A percentile compares a stretch with the other conserved stretches of the same genome.
Evolutionary conservation across 2,329 filamentous ascomycete genomes (phyloP).

Genomic region (Allantophomopsis cytisporea): DNA sequence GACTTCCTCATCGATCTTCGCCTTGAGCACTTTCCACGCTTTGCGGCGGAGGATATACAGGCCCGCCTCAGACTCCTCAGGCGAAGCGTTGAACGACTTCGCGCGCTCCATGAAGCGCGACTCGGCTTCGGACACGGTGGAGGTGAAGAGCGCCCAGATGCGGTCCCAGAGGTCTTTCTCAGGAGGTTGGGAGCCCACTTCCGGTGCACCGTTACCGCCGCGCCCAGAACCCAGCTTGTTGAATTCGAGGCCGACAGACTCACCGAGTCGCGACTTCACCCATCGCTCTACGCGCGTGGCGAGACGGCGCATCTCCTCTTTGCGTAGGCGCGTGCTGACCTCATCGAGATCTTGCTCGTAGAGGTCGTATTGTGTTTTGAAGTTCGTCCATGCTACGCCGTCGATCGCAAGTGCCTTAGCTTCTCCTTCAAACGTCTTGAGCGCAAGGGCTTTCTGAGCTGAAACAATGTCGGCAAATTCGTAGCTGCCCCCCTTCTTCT

Average conservation of each 20-base stretch:
- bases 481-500: constrained; percentile 82
- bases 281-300: constrained; percentile 86
- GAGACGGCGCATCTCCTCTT: constrained; percentile 90
- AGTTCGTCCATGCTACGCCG: constrained; percentile 78
- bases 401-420: constrained; percentile 63
- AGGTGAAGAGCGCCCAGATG: constrained; percentile 77
- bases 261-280: constrained; percentile 77
- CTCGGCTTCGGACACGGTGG: constrained; percentile 76
- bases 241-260: constrained; percentile 86
- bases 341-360: constrained; percentile 88
- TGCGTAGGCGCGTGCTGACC: constrained; percentile 70
- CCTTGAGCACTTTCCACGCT: constrained; percentile 81
- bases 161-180: constrained; percentile 94
- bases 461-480: constrained; percentile 93
- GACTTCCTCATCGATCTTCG: constrained; percentile 92
- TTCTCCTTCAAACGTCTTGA: constrained; percentile 64
- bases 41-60: constrained; percentile 88
- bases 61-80: constrained; percentile 83
- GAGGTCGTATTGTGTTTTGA: constrained; percentile 62
- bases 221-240: constrained; percentile 88
- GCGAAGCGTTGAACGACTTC: constrained; percentile 83
- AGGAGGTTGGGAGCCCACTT: constrained; percentile 28
- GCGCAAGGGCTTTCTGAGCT: constrained; percentile 62
- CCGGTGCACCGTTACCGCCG: constrained; percentile 68
- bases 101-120: constrained; percentile 75